These are phyloP conservation scores for Syzygium aqueum DNA, from an alignment of 345 rosid species.

Conservation along the genomic window DNA sequence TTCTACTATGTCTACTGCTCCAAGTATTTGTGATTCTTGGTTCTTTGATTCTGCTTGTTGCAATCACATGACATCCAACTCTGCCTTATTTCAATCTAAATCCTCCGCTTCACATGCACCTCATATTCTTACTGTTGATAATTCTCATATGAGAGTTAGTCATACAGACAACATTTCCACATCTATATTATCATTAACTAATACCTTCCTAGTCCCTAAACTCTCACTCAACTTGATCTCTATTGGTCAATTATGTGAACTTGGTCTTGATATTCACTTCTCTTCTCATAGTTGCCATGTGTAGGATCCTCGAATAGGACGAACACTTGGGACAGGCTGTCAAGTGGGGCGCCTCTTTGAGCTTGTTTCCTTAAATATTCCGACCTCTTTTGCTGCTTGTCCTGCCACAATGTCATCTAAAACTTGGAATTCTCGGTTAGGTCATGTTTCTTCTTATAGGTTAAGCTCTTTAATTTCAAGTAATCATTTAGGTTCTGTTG, in stretches of 20 bases:
- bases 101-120: neutral
- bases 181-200: neutral
- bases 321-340: neutral
- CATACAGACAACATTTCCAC: neutral
- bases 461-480: neutral
- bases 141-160: neutral
- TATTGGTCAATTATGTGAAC: neutral
- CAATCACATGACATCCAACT: too few species aligned
- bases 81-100: neutral
- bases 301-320: accelerated
- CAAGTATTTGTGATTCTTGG: too few species aligned
- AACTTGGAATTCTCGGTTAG: neutral
- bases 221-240: too few species aligned
- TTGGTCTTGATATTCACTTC: neutral
- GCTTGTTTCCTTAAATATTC: neutral
- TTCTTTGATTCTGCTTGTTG: too few species aligned
- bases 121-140: neutral
- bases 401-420: neutral
- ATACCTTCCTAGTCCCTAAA: neutral
- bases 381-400: neutral
- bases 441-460: neutral
- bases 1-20: too few species aligned
- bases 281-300: neutral
- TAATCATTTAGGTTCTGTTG: neutral
- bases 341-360: neutral